These are phyloP conservation scores for Wolfiporia cocos DNA, from an alignment of 1,284 basidiomycete genomes.

Conservation along the genomic window DNA sequence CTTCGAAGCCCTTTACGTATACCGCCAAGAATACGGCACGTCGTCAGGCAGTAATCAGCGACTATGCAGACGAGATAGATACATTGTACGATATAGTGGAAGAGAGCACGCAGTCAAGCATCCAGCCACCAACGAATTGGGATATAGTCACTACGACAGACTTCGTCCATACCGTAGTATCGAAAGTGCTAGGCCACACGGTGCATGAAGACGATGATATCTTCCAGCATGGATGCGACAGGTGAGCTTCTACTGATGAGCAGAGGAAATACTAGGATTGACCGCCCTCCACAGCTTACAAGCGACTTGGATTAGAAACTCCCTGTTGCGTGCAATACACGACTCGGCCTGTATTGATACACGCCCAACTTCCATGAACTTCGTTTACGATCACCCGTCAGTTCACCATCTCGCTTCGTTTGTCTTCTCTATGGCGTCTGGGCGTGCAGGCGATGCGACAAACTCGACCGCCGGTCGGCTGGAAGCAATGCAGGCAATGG, in stretches of 20 bases:
- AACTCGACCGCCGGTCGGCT: background rate
- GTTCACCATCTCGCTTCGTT: background rate
- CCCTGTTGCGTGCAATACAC: conserved; percentile 27
- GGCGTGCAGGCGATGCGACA: background rate
- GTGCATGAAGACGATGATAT: conserved; percentile 32
- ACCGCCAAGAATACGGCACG: conserved; percentile 25
- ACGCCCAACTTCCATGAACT: background rate
- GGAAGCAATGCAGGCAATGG: background rate
- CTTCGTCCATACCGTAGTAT: conserved; percentile 25
- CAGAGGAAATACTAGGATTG: background rate
- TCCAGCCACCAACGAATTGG: conserved; percentile 23
- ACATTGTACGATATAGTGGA: conserved; percentile 19
- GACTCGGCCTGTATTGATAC: background rate
- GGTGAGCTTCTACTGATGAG: conserved; percentile 18
- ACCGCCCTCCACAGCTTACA: conserved; percentile 23
- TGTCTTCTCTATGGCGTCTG: background rate
- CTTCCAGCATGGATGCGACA: conserved; percentile 39
- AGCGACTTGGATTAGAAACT: conserved; percentile 35
- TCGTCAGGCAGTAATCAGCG: conserved; percentile 16
- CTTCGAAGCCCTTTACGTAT: conserved; percentile 23
- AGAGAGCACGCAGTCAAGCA: conserved; percentile 14
- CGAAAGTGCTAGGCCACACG: conserved; percentile 16
- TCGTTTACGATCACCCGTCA: background rate
- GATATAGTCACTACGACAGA: conserved; percentile 9
- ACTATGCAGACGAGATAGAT: conserved; percentile 25